Base-by-base conservation (phyloP, 116 monocot genomes). In the Thalassia testudinum region DNA sequence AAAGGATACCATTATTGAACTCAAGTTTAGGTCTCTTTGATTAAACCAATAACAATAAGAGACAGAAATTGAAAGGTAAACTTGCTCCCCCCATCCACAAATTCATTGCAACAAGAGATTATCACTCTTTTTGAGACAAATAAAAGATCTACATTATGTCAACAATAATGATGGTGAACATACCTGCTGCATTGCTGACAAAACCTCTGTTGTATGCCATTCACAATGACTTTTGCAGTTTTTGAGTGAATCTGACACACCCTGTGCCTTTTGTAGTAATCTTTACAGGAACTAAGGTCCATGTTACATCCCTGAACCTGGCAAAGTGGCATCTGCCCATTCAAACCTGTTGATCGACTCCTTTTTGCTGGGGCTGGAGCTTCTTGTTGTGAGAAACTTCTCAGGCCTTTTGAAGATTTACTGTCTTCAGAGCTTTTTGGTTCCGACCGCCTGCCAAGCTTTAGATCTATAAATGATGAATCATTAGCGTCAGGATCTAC, bases 111-210 rank as follows among this genome's bases (percentile, higher is more conserved):
- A n/a, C n/a, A n/a, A n/a, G n/a, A n/a, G n/a, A n/a, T n/a, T n/a
- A n/a, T n/a, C n/a, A n/a, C n/a, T n/a, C n/a, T n/a, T n/a, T n/a
- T n/a, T n/a, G n/a, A n/a, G n/a, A n/a, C n/a, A n/a, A n/a, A n/a
- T n/a, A n/a, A n/a, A n/a, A n/a, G n/a, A n/a, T n/a, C n/a, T n/a
- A n/a, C n/a, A n/a, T n/a, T n/a, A n/a, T n/a, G n/a, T n/a, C n/a
- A n/a, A n/a, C n/a, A n/a, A n/a, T n/a, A n/a, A n/a, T n/a, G n/a
- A n/a, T n/a, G 30, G 6, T 34, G 30, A 2, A 59, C 28, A 7
- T 1, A 61, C 61, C 61, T 61, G 50, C 61, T 61, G 20, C 61
- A 61, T 38, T 61, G 50, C 26, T 61, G 61, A 50, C 61, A 61
- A 20, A 61, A 61, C 22, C 61, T 61, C 50, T 61, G 61, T 38